Percentiles rank a stretch among this genome's conserved stretches.
Conservation (phyloP, 768 basidiomycete species). For the Trametes elegans region DNA sequence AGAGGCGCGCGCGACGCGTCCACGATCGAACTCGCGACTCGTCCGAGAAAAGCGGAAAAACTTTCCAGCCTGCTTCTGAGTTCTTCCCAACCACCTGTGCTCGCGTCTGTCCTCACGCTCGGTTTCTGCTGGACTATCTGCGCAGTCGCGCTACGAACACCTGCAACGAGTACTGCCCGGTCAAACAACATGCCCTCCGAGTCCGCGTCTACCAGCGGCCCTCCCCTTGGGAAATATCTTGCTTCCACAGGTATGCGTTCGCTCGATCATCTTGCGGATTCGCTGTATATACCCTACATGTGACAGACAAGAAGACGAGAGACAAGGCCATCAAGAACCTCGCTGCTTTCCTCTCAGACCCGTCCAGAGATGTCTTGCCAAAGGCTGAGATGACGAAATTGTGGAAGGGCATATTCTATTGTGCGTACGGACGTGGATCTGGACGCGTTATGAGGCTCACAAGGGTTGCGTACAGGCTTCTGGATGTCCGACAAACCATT, state of each 20-base stretch:
- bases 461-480: too few relatives aligned
- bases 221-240: slow-evolving; percentile 86
- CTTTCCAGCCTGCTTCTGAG: slow-evolving; percentile 9
- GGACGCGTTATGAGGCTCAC: too few relatives aligned
- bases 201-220: slow-evolving; percentile 34
- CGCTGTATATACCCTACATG: background rate
- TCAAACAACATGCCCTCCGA: slow-evolving; percentile 30
- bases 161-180: too few relatives aligned
- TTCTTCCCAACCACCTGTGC: background rate
- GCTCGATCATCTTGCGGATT: slow-evolving; percentile 3
- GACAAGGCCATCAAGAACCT: slow-evolving; percentile 89
- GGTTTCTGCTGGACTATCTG: background rate
- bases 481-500: slow-evolving; percentile 99
- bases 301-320: slow-evolving; percentile 84
- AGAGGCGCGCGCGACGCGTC: slow-evolving; percentile 2
- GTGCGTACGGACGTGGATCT: slow-evolving; percentile 41
- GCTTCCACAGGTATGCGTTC: slow-evolving; percentile 74
- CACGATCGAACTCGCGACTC: background rate
- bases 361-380: slow-evolving; percentile 53
- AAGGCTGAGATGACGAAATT: slow-evolving; percentile 84
- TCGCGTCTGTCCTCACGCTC: background rate
- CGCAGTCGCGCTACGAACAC: background rate
- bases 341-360: slow-evolving; percentile 72
- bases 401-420: slow-evolving; percentile 99
- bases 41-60: slow-evolving; percentile 18